Conservation (phyloP, 1,284 basidiomycete genomes). For the Cystobasidium slooffiae region DNA sequence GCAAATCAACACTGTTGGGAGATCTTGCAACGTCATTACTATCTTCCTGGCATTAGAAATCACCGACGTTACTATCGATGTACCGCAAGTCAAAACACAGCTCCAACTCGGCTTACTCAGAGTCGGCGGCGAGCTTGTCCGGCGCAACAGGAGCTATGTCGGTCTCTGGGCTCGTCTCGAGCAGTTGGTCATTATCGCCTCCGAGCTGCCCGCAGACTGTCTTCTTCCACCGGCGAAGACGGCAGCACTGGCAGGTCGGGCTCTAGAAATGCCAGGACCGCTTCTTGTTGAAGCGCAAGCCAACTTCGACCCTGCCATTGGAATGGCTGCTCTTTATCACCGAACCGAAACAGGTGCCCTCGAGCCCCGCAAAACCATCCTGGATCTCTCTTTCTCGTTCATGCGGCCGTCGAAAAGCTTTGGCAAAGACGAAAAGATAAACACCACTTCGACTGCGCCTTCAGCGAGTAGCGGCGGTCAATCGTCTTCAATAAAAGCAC, state of each 20-base stretch:
- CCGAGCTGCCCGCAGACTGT: background rate
- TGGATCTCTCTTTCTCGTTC: constrained; percentile 25
- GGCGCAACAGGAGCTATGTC: constrained; percentile 31
- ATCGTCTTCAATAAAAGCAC: constrained; percentile 21
- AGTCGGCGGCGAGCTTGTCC: constrained; percentile 22
- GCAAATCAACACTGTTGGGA: constrained; percentile 18
- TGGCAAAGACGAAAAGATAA: constrained; percentile 10
- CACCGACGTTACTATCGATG: constrained; percentile 6
- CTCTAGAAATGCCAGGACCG: constrained; percentile 26
- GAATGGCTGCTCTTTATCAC: constrained; percentile 37
- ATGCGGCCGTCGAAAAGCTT: background rate
- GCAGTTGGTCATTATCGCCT: background rate
- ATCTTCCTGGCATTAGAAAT: constrained; percentile 33
- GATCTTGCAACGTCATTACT: constrained; percentile 12
- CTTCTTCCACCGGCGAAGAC: background rate
- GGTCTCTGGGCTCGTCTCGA: constrained; percentile 34
- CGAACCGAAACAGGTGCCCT: constrained; percentile 14
- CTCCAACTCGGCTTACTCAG: constrained; percentile 24
- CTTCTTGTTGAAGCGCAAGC: constrained; percentile 31
- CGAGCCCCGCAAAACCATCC: constrained; percentile 30
- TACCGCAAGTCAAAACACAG: constrained; percentile 13
- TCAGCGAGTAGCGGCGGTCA: background rate
- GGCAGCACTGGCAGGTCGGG: background rate
- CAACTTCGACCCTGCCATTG: constrained; percentile 38
- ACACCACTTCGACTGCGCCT: constrained; percentile 1